These are phyloP conservation scores for Tetraselmis chui DNA, from an alignment of 139 green algal species.

Conservation along the genomic window DNA sequence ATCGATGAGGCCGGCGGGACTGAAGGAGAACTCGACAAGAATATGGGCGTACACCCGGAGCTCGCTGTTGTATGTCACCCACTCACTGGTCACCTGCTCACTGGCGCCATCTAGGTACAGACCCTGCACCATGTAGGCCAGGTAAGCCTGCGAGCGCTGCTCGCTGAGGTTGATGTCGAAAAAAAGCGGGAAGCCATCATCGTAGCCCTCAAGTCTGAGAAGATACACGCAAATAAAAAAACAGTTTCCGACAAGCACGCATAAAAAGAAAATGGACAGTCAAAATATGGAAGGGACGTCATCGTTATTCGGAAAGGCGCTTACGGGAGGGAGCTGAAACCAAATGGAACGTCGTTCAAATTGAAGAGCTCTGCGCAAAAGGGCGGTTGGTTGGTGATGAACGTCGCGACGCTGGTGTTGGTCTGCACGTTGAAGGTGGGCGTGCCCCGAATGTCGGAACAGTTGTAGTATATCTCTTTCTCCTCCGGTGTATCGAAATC, in stretches of 20 bases:
- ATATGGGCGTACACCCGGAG: conserved; percentile 57
- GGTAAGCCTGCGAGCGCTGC: conserved; percentile 27
- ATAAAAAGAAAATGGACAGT: too few relatives aligned
- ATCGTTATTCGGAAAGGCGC: too few relatives aligned
- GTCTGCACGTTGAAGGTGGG: conserved; percentile 40
- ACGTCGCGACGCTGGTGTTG: conserved; percentile 6
- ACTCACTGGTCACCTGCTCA: conserved; percentile 37
- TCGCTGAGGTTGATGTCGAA: conserved; percentile 74
- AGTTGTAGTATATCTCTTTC: conserved; percentile 63
- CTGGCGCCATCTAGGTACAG: conserved; percentile 65
- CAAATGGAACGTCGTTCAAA: conserved; percentile 52
- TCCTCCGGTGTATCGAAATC: conserved; percentile 46
- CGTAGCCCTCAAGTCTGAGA: conserved; percentile 22
- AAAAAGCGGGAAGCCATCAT: conserved; percentile 55
- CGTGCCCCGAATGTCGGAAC: conserved; percentile 29
- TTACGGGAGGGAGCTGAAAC: conserved; percentile 48
- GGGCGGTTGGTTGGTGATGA: conserved; percentile 24
- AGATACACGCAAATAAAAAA: too few relatives aligned
- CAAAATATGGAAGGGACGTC: too few relatives aligned
- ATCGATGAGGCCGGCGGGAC: conserved; percentile 57
- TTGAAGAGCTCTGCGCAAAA: conserved; percentile 78
- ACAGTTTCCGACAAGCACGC: too few relatives aligned
- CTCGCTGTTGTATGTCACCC: conserved; percentile 80
- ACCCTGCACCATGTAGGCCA: conserved; percentile 55
- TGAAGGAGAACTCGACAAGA: conserved; percentile 52